Percentiles rank a stretch among this genome's conserved stretches.
Evolutionary conservation across 371 early-diverging fungal species (phyloP).

Genomic region (Massospora cicadina): DNA sequence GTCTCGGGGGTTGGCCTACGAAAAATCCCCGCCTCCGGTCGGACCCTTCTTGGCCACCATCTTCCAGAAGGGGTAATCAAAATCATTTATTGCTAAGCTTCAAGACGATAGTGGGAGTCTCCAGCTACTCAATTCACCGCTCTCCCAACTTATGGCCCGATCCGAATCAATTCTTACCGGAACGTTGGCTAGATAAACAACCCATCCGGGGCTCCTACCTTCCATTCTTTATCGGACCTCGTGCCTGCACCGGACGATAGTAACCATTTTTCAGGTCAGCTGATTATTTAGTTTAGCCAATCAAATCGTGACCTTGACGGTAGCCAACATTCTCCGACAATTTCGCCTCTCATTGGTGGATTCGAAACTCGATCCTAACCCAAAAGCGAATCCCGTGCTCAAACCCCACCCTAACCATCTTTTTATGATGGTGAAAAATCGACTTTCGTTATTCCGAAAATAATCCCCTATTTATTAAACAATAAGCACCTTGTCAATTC

Average conservation of each 20-base stretch:
- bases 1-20: constrained; percentile 1
- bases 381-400: not conserved
- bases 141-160: not conserved
- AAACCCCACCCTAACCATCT: not conserved
- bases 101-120: not conserved
- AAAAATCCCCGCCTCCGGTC: not conserved
- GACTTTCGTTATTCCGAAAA: no score
- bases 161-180: not conserved
- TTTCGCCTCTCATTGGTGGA: not conserved
- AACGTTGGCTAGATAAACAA: not conserved
- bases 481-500: no score
- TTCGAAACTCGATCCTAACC: not conserved
- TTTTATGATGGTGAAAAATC: not conserved
- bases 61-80: not conserved
- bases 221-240: not conserved
- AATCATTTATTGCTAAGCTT: not conserved
- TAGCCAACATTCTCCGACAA: not conserved
- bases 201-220: not conserved
- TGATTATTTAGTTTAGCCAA: not conserved
- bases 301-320: not conserved
- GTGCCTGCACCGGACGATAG: not conserved
- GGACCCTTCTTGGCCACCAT: not conserved
- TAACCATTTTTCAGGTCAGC: not conserved
- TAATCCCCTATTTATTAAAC: no score
- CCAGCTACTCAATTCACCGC: constrained; percentile 1